Conservation (phyloP, 768 basidiomycete species). For the Pleurotus eryngii region DNA sequence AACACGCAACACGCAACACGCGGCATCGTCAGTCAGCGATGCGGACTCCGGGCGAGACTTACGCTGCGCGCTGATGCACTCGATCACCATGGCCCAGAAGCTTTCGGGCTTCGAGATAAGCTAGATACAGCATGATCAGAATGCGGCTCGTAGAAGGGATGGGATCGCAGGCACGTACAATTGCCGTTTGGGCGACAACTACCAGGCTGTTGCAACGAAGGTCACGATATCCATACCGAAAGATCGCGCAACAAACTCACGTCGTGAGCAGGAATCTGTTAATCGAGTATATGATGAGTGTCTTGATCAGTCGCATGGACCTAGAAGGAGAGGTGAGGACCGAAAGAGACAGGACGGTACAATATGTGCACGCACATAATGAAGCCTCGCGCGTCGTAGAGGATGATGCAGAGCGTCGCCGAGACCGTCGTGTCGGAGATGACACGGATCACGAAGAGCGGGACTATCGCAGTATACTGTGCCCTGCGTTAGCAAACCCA, state of each 20-base stretch:
- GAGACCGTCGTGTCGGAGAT: neutral
- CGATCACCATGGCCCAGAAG: slow-evolving; percentile 1
- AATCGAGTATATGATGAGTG: neutral
- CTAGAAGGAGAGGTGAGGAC: neutral
- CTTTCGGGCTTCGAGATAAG: neutral
- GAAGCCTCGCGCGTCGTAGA: neutral
- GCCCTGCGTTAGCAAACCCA: too few species aligned
- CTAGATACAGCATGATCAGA: neutral
- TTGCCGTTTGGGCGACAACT: neutral
- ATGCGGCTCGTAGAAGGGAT: too few species aligned
- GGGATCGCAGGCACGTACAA: neutral
- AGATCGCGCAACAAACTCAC: neutral
- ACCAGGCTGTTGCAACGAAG: neutral
- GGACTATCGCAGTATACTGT: neutral
- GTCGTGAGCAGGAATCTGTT: neutral
- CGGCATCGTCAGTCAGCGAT: neutral
- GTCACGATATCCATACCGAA: neutral
- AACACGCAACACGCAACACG: neutral
- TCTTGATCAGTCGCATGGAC: neutral
- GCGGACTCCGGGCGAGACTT: neutral
- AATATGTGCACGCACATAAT: too few species aligned
- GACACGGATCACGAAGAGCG: neutral
- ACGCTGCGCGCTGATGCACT: neutral
- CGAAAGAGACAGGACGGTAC: too few species aligned
- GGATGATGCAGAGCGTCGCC: neutral